Conservation (phyloP, 495 filamentous ascomycete species). For the Penicillium arizonense region DNA sequence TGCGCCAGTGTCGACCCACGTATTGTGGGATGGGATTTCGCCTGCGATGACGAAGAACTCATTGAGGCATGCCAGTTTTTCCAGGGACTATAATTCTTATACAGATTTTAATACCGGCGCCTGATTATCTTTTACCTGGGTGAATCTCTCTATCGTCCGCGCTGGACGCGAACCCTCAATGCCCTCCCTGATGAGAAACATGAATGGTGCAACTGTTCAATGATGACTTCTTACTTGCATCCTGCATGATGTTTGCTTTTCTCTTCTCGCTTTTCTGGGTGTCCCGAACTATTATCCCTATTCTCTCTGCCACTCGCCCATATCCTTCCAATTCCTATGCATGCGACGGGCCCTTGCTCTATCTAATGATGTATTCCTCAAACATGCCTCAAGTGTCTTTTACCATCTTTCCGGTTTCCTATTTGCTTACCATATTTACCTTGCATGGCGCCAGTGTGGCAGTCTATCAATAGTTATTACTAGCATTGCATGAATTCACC, state of each 20-base stretch:
- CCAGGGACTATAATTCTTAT: slow-evolving; percentile 27
- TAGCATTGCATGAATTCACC: neutral
- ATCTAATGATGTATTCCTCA: neutral
- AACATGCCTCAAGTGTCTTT: neutral
- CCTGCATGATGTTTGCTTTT: neutral
- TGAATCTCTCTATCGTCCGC: neutral
- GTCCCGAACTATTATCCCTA: too few relatives aligned
- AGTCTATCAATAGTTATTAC: neutral
- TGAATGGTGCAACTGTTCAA: neutral
- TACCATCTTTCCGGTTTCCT: neutral
- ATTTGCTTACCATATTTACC: neutral
- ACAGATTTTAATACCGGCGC: neutral
- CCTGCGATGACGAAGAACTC: slow-evolving; percentile 80
- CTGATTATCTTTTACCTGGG: neutral
- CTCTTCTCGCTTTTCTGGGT: neutral
- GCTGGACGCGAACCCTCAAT: neutral
- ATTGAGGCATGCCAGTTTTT: slow-evolving; percentile 82
- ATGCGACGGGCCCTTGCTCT: neutral
- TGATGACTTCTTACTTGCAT: slow-evolving; percentile 1
- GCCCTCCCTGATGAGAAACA: neutral
- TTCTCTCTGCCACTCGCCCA: too few relatives aligned
- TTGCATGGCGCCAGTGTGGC: slow-evolving; percentile 4
- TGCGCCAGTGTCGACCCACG: slow-evolving; percentile 87
- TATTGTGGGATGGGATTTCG: slow-evolving; percentile 98
- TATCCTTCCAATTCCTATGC: neutral